Percentiles rank a stretch among this genome's conserved stretches.
Evolutionary conservation across 441 rosid genomes (phyloP).

Genomic region (Pelargonium australe): DNA sequence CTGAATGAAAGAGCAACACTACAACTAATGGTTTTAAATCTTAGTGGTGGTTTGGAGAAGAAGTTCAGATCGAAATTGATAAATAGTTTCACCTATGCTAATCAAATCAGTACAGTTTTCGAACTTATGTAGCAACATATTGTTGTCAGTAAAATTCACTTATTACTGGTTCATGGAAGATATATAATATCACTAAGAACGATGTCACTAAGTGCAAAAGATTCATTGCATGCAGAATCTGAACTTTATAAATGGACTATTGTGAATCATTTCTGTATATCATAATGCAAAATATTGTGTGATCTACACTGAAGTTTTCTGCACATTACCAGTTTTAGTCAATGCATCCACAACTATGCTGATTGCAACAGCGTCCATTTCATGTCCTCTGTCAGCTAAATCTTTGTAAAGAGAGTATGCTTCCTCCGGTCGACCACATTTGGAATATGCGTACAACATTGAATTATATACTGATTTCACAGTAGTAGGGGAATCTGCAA

Average conservation of each 20-base stretch:
- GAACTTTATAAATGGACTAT: neutral
- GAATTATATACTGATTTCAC: constrained; percentile 45
- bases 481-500: constrained; percentile 33
- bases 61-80: no score
- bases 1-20: neutral
- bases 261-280: neutral
- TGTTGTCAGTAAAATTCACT: no score
- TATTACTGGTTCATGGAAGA: no score
- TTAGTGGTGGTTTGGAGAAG: no score
- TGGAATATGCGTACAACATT: constrained; percentile 61
- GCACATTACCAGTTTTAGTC: constrained; percentile 48
- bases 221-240: neutral
- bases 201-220: neutral
- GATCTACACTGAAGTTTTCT: neutral
- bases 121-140: no score
- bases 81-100: no score
- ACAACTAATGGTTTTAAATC: no score
- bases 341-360: constrained; percentile 68
- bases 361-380: constrained; percentile 49
- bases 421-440: constrained; percentile 54
- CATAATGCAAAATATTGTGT: neutral
- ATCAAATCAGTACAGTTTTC: no score
- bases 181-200: no score
- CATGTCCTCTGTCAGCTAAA: constrained; percentile 34
- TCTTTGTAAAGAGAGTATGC: constrained; percentile 55